Evolutionary conservation across 139 green algal genomes (phyloP), one percentile per base, ranked within the genome.

Genomic region (Yamagishiella unicocca): DNA sequence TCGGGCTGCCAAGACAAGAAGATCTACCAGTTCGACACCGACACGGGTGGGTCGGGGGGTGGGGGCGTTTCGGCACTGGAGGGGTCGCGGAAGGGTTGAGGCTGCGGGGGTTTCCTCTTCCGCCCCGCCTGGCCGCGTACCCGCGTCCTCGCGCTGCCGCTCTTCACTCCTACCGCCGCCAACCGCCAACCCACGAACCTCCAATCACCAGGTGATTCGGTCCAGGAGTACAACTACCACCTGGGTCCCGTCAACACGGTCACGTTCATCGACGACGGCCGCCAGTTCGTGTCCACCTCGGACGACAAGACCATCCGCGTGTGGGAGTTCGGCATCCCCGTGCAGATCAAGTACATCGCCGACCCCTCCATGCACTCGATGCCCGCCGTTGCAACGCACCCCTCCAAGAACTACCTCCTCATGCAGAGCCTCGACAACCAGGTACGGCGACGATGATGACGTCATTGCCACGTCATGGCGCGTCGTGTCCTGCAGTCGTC

Each of bases 221-320:
- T 92, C 21, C 94, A 99, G 95, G 95, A 98, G 91, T 99, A 99
- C 93, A 96, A 99, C 91, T 98, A 99, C 90, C 98, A 99, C 88
- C 81, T 99, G 88, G 97, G 93, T 0, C 92, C 97, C 0, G 97
- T 99, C 71, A 99, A 99, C 95, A 98, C 96, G 0, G 96, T 99
- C 43, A 99, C 97, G 29, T 99, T 99, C 85, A 93, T 99, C 38
- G 98, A 99, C 89, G 96, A 98, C 46, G 94, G 93, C 35, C 88
- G 94, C 29, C 93, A 94, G 43, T 98, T 98, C 84, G 95, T 98
- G 24, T 95, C 95, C 46, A 97, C 96, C 19, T 95, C 89, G 40
- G 96, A 99, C 88, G 98, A 99, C 96, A 99, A 99, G 93, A 97
- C 95, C 62, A 95, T 99, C 76, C 93, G 98, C 53, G 96, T 99